phyloP scores from a whole-genome alignment of 768 basidiomycete species.

The Hygrophorus pudorinus region DNA sequence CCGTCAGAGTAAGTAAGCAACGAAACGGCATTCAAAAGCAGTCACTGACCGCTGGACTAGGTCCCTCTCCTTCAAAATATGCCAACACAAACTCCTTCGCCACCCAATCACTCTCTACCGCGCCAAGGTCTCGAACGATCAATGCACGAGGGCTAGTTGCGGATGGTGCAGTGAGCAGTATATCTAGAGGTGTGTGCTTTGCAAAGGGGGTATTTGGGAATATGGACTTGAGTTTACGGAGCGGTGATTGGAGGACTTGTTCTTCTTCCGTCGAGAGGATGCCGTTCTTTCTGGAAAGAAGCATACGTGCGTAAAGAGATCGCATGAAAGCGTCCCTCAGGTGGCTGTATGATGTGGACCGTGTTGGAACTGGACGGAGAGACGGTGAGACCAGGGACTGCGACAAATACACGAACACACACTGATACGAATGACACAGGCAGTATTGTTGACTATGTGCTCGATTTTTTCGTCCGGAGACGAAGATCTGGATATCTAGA shows the following conservation, averaged over 20 bases:
- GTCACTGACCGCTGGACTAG: slow-evolving; percentile 52
- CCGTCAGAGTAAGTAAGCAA: not conserved
- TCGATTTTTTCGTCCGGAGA: slow-evolving; percentile 61
- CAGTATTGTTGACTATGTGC: slow-evolving; percentile 53
- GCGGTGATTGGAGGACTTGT: slow-evolving; percentile 44
- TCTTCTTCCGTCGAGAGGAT: slow-evolving; percentile 52
- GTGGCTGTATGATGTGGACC: slow-evolving; percentile 68
- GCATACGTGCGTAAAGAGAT: slow-evolving; percentile 53
- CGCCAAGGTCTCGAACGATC: slow-evolving; percentile 64
- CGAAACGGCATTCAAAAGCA: not conserved
- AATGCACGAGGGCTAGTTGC: slow-evolving; percentile 35
- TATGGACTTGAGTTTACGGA: slow-evolving; percentile 64
- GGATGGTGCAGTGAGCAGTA: slow-evolving; percentile 53
- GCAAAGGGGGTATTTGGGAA: slow-evolving; percentile 61
- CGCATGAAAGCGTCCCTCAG: slow-evolving; percentile 79
- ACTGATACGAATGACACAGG: slow-evolving; percentile 73
- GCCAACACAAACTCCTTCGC: slow-evolving; percentile 62
- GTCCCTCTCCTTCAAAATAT: slow-evolving; percentile 62
- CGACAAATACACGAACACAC: slow-evolving; percentile 8
- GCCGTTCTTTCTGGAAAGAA: slow-evolving; percentile 38
- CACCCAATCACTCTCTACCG: slow-evolving; percentile 65
- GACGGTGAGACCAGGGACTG: not conserved
- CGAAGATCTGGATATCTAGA: slow-evolving; percentile 45
- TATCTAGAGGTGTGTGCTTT: slow-evolving; percentile 63
- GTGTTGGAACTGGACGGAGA: slow-evolving; percentile 54